Base-by-base conservation (phyloP, 2,329 filamentous ascomycete species). In the Fusarium sp. region DNA sequence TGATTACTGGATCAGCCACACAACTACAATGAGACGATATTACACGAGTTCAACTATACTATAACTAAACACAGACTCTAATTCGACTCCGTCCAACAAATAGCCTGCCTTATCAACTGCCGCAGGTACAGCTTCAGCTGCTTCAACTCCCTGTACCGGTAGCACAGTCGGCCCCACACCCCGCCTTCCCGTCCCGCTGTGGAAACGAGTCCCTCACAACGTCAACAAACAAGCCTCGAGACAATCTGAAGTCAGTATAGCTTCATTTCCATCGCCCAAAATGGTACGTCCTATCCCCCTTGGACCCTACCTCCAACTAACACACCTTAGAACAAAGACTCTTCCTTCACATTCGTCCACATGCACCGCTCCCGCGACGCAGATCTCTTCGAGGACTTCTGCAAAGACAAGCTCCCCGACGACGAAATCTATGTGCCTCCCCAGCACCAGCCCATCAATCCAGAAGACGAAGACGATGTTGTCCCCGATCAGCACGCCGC, bases 401-500 rank as follows among this genome's bases (percentile, higher is more conserved):
- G 88, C 84, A 88, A 87, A 76, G 89, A 91, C 80, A 86, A 85
- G 74, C 85, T 92, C 44, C 89, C 89, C n/a, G 83, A 86, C 65
- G 92, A 96, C 80, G 91, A 94, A 58, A 92, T 96, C 76, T 92
- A 92, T 78, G 91, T 97, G n/a, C 88, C 91, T 34, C 88, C 89
- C 9, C 88, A 93, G 66, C 88, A 94, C 76, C 92, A 93, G 77
- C 93, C 92, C 40, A 85, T 94, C 75, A 95, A 96, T 77, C 92
- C 93, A 0, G 92, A 96, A 79, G 92, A 96, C 77, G 92, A 96
- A 80, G 93, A 96, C 76, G 92, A 96, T 75, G 91, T 96, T 6
- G 92, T 96, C 6, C 92, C 93, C 1, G 92, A 96, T 78, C 92
- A 96, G 80, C 92, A 96, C 76, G 92, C 92, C 13, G 93, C 92